A percentile compares a stretch with the other conserved stretches of the same genome.
These are phyloP conservation scores for Fusarium decemcellulare DNA, from an alignment of 2,329 filamentous ascomycete genomes.

Conservation along the genomic window DNA sequence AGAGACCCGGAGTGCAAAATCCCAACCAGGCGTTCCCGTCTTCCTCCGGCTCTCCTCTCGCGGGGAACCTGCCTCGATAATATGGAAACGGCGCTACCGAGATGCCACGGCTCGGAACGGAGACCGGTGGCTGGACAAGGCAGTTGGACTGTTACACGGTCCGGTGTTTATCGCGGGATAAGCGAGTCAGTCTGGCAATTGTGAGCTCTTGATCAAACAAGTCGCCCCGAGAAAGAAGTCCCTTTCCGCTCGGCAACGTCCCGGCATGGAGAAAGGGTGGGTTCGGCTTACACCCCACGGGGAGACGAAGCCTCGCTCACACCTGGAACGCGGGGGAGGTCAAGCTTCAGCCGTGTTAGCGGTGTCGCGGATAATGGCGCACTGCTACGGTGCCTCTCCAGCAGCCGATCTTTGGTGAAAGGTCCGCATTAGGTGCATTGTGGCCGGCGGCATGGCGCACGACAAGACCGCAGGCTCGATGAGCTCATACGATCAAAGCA, in stretches of 20 bases:
- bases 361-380: constrained; percentile 9
- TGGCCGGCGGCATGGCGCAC: constrained; percentile 12
- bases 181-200: constrained; percentile 7
- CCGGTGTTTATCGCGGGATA: constrained; percentile 9
- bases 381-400: background rate
- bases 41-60: background rate
- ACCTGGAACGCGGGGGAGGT: constrained; percentile 28
- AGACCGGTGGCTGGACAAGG: background rate
- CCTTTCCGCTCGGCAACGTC: constrained; percentile 23
- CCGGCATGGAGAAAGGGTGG: constrained; percentile 32
- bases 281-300: constrained; percentile 40
- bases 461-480: constrained; percentile 3
- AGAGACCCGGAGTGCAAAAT: constrained; percentile 8
- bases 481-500: constrained; percentile 39
- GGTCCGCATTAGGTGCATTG: constrained; percentile 19
- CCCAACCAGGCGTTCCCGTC: background rate
- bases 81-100: too few relatives aligned
- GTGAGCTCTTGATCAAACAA: constrained; percentile 1
- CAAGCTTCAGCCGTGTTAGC: constrained; percentile 22
- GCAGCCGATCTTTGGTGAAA: constrained; percentile 10
- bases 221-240: constrained; percentile 12
- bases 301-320: constrained; percentile 38
- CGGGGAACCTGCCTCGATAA: too few relatives aligned
- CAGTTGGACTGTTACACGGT: background rate
- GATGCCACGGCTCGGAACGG: background rate